A percentile compares a stretch with the other conserved stretches of the same genome.
phyloP scores from a whole-genome alignment of 306 rosid genomes.

The Astragalus glycyphyllos region DNA sequence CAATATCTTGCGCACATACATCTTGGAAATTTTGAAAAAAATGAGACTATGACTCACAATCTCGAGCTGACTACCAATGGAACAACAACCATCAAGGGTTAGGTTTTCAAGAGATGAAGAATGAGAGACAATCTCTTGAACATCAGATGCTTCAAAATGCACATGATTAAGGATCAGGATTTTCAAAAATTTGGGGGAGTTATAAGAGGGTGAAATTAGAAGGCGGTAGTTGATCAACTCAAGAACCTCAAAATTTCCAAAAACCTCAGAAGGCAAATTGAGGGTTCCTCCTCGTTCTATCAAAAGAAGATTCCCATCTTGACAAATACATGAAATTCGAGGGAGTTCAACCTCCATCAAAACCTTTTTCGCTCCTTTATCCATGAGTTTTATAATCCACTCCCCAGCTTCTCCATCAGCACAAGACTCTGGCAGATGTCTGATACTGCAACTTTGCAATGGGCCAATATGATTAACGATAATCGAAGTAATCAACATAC shows the following conservation, averaged over 20 bases:
- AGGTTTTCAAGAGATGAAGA: not conserved
- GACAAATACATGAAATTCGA: too few relatives aligned
- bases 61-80: not conserved
- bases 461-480: not conserved
- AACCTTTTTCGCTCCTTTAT: not conserved
- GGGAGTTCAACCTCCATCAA: not conserved
- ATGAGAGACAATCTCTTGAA: not conserved
- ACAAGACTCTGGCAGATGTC: not conserved
- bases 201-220: not conserved
- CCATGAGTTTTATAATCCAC: not conserved
- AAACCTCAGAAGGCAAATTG: not conserved
- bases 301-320: not conserved
- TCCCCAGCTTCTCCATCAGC: not conserved
- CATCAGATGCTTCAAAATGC: not conserved
- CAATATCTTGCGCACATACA: not conserved
- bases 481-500: not conserved
- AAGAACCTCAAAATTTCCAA: conserved; percentile 12
- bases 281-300: not conserved
- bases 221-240: conserved; percentile 10
- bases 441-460: not conserved
- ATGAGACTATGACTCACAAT: not conserved
- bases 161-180: not conserved
- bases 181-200: not conserved
- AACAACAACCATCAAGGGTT: not conserved
- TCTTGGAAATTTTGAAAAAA: not conserved